Base-by-base conservation (phyloP, 371 early-diverging fungal species). In the Encephalitozoon cuniculi region DNA sequence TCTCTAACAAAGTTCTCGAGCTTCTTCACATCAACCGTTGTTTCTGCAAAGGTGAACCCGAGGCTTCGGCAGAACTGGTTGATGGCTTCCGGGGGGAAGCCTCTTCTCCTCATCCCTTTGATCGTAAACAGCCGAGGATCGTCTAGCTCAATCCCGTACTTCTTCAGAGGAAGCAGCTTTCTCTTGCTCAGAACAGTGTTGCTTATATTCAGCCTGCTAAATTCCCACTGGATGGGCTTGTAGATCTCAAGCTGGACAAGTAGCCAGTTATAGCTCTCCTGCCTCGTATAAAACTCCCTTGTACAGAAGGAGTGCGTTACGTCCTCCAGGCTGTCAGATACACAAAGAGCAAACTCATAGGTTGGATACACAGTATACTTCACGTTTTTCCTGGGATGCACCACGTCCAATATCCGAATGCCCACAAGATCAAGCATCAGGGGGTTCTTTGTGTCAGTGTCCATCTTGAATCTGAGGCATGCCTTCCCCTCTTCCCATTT, bases 221-320 rank as follows among this genome's bases (percentile, higher is more conserved):
- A 97, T 85, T 99, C 99, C 97, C 97, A 99, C 88, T 97, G 98
- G 30, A 97, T 95, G 25, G 98, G 98, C 87, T 95, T 95, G 88
- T 97, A 97, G 0, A 99, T 88, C 78, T 94, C 94, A 43, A 97
- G 88, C 28, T 94, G 93, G 81, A 97, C 95, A 53, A 94, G 90
- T 34, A 99, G 89, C 99, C 99, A 99, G 86, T 97, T 94, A 86
- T 99, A 99, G 49, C 93, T 92, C 75, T 91, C 91, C 72, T 96
- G 90, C 28, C 95, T 90, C 80, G 90, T 91, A 74, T 85, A 89
- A 85, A 97, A 99, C 86, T 99, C 99, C 49, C 91, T 88, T 1
- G 98, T 96, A 88, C 99, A 97, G 75, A 99, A 90, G 21, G 96
- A 95, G 84, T 99, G 99, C 0, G 97, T 95, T 71, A 99, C 96